phyloP scores from a whole-genome alignment of 495 filamentous ascomycete species.

The Hypoxylon lenormandii region DNA sequence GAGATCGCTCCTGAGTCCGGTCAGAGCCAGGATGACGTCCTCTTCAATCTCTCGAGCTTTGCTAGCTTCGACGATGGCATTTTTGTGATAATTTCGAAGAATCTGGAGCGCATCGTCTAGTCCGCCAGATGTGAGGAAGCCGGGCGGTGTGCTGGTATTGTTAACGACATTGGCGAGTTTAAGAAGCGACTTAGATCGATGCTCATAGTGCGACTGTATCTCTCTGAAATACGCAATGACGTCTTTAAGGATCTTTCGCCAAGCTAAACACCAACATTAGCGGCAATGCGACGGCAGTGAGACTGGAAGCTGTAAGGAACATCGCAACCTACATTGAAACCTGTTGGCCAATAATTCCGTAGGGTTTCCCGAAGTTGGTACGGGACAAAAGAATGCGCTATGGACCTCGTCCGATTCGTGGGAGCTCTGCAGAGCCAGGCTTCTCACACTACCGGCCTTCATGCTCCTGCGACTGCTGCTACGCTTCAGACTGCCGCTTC shows the following conservation, averaged over 20 bases:
- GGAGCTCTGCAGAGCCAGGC: constrained; percentile 71
- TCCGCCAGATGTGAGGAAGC: constrained; percentile 81
- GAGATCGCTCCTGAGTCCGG: constrained; percentile 85
- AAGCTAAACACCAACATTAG: constrained; percentile 68
- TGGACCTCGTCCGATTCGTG: constrained; percentile 77
- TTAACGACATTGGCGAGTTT: constrained; percentile 87
- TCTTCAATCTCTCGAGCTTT: constrained; percentile 90
- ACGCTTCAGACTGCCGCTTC: constrained; percentile 78
- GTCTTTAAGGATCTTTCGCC: constrained; percentile 95
- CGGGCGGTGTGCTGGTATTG: constrained; percentile 76
- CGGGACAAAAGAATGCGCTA: constrained; percentile 86
- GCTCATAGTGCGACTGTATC: constrained; percentile 89
- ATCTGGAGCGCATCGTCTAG: constrained; percentile 86
- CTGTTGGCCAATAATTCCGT: constrained; percentile 90
- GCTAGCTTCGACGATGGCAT: constrained; percentile 81
- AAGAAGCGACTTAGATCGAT: constrained; percentile 80
- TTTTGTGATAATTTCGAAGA: constrained; percentile 83
- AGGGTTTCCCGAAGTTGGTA: constrained; percentile 86
- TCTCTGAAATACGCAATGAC: constrained; percentile 94
- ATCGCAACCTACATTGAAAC: constrained; percentile 79
- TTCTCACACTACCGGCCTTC: constrained; percentile 83
- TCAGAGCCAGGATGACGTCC: constrained; percentile 88
- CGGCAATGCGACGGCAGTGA: neutral
- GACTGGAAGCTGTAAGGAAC: neutral
- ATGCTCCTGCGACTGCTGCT: constrained; percentile 79